A percentile compares a stretch with the other conserved stretches of the same genome.
Evolutionary conservation across 1,139 yeast species (phyloP).

Genomic region (Eremothecium gossypii): DNA sequence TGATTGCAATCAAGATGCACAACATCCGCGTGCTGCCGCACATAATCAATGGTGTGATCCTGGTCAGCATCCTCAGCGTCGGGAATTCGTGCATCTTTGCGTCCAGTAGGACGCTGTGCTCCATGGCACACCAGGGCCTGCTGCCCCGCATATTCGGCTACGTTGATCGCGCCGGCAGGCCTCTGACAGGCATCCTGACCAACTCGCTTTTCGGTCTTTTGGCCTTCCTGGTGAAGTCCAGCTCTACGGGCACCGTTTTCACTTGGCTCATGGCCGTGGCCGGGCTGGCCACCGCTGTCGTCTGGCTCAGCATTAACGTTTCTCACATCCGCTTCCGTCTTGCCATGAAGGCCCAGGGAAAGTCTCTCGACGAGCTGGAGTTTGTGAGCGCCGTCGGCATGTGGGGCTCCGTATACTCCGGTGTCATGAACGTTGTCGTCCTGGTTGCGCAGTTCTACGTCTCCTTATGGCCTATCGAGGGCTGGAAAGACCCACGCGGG

Average conservation of each 20-base stretch:
- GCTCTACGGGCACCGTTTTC: slow-evolving; percentile 55
- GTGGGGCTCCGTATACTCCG: slow-evolving; percentile 59
- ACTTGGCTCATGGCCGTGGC: slow-evolving; percentile 74
- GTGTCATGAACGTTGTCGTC: slow-evolving; percentile 48
- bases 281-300: slow-evolving; percentile 72
- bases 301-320: slow-evolving; percentile 71
- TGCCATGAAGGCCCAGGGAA: slow-evolving; percentile 60
- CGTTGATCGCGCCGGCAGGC: slow-evolving; percentile 55
- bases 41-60: slow-evolving; percentile 62
- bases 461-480: slow-evolving; percentile 74
- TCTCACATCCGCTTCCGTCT: slow-evolving; percentile 72
- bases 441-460: slow-evolving; percentile 71
- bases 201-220: slow-evolving; percentile 75
- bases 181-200: slow-evolving; percentile 49
- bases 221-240: slow-evolving; percentile 61
- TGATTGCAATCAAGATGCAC: slow-evolving; percentile 50
- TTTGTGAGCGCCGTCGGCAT: slow-evolving; percentile 62
- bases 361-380: slow-evolving; percentile 55
- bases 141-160: slow-evolving; percentile 64
- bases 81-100: slow-evolving; percentile 74
- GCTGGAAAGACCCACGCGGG: slow-evolving; percentile 58
- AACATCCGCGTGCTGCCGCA: slow-evolving; percentile 54
- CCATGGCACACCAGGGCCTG: slow-evolving; percentile 70
- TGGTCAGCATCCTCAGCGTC: slow-evolving; percentile 58
- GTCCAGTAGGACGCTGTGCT: slow-evolving; percentile 72